Evolutionary conservation across 225 moss, liverwort and hornwort genomes (phyloP).

Genomic region (Straminergon stramineum): DNA sequence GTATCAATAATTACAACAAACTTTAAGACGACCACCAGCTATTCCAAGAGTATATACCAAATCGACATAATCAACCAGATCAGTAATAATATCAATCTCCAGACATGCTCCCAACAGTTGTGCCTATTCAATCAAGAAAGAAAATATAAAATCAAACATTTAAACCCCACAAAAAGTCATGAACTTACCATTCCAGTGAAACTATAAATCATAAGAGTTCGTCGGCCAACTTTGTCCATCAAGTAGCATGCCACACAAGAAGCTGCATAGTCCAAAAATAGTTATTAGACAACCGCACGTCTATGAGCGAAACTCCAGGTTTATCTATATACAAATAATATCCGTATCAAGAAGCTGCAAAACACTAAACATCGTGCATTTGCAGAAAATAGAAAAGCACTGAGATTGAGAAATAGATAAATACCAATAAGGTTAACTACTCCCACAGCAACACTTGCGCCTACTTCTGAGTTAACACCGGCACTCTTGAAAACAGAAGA

Average conservation of each 20-base stretch:
- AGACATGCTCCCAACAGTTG: not conserved
- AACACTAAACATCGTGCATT: not conserved
- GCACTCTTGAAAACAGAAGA: slow-evolving; percentile 82
- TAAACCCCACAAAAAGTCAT: no score
- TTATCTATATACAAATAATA: no score
- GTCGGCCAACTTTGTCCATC: slow-evolving; percentile 81
- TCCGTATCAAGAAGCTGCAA: not conserved
- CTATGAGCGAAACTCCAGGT: no score
- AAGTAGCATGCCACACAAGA: slow-evolving; percentile 59
- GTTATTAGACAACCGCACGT: not conserved
- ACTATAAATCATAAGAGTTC: slow-evolving; percentile 66
- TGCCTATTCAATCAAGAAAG: no score
- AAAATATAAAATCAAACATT: not conserved
- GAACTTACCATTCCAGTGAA: slow-evolving; percentile 73
- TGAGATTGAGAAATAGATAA: no score
- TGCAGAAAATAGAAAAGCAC: not conserved
- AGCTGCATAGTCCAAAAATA: slow-evolving; percentile 16
- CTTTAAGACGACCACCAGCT: not conserved
- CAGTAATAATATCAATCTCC: not conserved
- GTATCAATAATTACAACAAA: not conserved
- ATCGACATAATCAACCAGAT: no score
- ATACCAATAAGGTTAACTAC: slow-evolving; percentile 62
- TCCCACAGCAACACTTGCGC: slow-evolving; percentile 76
- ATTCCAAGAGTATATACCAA: not conserved
- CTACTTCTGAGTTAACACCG: slow-evolving; percentile 56